These are phyloP conservation scores for Aphanomyces invadans DNA, from an alignment of 352 stramenopile genomes.

Conservation along the genomic window DNA sequence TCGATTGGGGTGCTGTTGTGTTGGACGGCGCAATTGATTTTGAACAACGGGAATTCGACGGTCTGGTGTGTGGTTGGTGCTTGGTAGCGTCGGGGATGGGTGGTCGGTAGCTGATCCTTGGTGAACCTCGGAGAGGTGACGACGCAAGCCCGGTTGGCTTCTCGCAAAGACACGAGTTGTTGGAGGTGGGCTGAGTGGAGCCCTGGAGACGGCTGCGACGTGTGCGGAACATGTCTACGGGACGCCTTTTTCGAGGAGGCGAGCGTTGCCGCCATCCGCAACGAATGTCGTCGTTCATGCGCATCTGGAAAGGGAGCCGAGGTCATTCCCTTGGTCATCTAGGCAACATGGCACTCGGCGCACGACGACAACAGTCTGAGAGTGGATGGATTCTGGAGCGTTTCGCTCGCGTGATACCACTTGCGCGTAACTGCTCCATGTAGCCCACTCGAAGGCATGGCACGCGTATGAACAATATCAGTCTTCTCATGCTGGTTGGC, in stretches of 20 bases:
- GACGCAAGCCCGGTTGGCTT: not conserved
- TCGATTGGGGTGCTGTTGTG: too few relatives aligned
- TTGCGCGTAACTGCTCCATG: not conserved
- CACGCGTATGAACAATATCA: not conserved
- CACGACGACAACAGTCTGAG: too few relatives aligned
- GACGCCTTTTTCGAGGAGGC: too few relatives aligned
- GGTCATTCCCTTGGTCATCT: not conserved
- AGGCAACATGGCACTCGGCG: not conserved
- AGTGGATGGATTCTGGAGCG: too few relatives aligned
- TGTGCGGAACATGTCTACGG: not conserved
- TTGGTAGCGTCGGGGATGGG: not conserved
- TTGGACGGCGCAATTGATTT: too few relatives aligned
- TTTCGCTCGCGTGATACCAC: too few relatives aligned
- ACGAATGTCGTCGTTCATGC: too few relatives aligned
- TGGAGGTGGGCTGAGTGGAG: slow-evolving; percentile 17
- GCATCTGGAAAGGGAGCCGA: too few relatives aligned
- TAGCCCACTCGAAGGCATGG: not conserved
- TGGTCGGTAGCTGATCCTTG: not conserved
- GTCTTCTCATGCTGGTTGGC: not conserved
- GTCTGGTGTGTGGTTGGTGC: too few relatives aligned
- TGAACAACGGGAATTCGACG: too few relatives aligned
- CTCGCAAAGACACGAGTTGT: slow-evolving; percentile 10
- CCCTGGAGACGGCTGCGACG: not conserved
- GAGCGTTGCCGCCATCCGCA: too few relatives aligned
- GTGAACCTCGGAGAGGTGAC: not conserved